A percentile compares a stretch with the other conserved stretches of the same genome.
Conservation (phyloP, 2,329 filamentous ascomycete species). For the Phyllosticta citriasiana region DNA sequence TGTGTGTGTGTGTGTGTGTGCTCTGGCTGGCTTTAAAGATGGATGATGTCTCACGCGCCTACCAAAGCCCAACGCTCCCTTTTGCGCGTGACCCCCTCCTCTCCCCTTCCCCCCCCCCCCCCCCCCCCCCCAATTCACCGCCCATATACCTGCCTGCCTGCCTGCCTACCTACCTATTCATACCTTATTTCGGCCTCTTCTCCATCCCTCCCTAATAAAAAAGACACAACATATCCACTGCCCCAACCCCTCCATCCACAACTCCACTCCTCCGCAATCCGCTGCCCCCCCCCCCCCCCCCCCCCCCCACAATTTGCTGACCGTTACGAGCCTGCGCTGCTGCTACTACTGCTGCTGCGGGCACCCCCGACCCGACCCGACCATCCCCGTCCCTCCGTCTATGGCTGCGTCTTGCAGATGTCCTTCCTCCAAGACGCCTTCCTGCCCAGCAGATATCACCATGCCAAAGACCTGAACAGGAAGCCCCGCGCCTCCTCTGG, state of each 20-base stretch:
- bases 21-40: not conserved
- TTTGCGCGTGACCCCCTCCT: not conserved
- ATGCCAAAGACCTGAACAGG: constrained; percentile 5
- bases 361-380: not conserved
- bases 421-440: constrained; percentile 11
- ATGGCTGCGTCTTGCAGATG: constrained; percentile 9
- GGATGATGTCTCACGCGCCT: not conserved
- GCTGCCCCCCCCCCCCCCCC: not conserved
- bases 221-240: too few species aligned
- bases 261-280: not conserved
- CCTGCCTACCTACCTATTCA: too few species aligned
- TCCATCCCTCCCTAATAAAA: not conserved
- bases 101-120: too few species aligned
- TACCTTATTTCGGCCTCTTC: not conserved
- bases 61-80: not conserved
- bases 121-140: not conserved
- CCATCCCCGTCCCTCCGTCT: not conserved
- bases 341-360: too few species aligned
- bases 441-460: constrained; percentile 6
- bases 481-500: constrained; percentile 12
- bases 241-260: too few species aligned
- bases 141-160: too few species aligned
- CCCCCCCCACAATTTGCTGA: not conserved
- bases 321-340: not conserved
- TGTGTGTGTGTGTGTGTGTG: not conserved